phyloP scores from a whole-genome alignment of 768 basidiomycete genomes.

The Suillus clintonianus region DNA sequence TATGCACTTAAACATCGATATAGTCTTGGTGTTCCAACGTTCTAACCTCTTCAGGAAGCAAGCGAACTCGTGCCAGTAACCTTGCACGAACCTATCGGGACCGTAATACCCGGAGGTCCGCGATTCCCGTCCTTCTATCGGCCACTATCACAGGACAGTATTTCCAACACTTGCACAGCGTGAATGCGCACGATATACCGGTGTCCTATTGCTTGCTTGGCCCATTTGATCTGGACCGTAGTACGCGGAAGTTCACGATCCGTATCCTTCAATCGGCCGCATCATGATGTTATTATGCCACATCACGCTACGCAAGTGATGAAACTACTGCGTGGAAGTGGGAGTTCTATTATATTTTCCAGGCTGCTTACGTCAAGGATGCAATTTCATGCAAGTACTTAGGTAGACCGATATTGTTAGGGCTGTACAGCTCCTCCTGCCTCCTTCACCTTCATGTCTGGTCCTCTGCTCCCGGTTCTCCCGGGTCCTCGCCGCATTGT shows the following conservation, averaged over 20 bases:
- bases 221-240: neutral
- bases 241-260: neutral
- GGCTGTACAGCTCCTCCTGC: neutral
- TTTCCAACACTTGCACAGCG: neutral
- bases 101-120: neutral
- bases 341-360: neutral
- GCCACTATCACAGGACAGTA: neutral
- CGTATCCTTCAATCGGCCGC: neutral
- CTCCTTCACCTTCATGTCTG: neutral
- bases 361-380: neutral
- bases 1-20: neutral
- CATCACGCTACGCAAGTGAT: neutral
- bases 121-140: neutral
- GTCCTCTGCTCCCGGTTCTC: constrained; percentile 21
- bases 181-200: neutral
- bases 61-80: neutral
- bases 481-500: constrained; percentile 52
- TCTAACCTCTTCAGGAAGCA: neutral
- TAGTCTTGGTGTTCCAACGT: neutral
- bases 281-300: neutral
- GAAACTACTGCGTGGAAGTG: neutral
- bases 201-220: neutral
- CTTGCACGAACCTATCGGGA: neutral
- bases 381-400: neutral
- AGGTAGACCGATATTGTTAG: neutral